Evolutionary conservation across 2,329 filamentous ascomycete species (phyloP).

Genomic region (Dothistroma pini): DNA sequence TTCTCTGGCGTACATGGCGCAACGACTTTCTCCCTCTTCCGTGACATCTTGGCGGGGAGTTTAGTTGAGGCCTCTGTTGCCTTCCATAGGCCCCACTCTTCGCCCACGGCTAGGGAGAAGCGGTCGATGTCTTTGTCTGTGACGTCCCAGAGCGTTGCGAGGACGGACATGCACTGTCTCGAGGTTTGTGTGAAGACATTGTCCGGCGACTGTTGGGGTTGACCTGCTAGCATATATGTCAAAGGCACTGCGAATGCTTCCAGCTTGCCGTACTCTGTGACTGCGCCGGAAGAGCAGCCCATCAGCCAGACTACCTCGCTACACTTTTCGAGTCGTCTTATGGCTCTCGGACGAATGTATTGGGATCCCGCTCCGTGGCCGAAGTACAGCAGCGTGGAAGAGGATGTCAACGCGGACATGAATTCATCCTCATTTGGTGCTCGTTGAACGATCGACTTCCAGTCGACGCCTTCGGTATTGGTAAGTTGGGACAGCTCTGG

Average conservation of each 20-base stretch:
- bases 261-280: constrained; percentile 79
- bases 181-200: not conserved
- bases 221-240: constrained; percentile 86
- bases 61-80: constrained; percentile 20
- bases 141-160: constrained; percentile 96
- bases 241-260: constrained; percentile 87
- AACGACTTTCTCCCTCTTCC: constrained; percentile 24
- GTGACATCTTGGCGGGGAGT: constrained; percentile 28
- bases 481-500: constrained; percentile 54
- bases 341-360: constrained; percentile 81
- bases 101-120: constrained; percentile 73
- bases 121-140: constrained; percentile 97
- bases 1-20: constrained; percentile 30
- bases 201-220: constrained; percentile 23
- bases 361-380: constrained; percentile 93
- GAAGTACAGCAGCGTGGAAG: constrained; percentile 83
- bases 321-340: constrained; percentile 61
- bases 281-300: constrained; percentile 83
- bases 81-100: constrained; percentile 74
- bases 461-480: constrained; percentile 39
- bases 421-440: constrained; percentile 76
- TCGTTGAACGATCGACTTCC: constrained; percentile 66
- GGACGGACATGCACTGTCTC: constrained; percentile 59
- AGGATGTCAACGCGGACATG: constrained; percentile 59
- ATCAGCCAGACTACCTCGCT: constrained; percentile 68